phyloP scores from a whole-genome alignment of 805 yeast genomes.

The Candida qinlingensis region DNA sequence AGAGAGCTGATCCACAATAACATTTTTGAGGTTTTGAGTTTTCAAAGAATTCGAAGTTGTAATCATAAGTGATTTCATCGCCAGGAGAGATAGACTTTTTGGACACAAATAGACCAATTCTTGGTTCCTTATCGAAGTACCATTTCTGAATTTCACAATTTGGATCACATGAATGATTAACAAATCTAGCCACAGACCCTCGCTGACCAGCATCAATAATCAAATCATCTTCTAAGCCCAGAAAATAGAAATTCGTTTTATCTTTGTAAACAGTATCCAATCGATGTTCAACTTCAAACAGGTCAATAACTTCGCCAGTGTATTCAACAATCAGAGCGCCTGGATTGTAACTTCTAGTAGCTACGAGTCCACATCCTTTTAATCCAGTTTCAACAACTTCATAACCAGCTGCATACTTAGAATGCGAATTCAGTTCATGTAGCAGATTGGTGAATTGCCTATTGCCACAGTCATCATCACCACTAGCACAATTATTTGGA shows the following conservation, averaged over 20 bases:
- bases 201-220: conserved; percentile 39
- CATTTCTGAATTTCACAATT: conserved; percentile 45
- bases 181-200: conserved; percentile 46
- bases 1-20: conserved; percentile 35
- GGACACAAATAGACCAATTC: conserved; percentile 40
- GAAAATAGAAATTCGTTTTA: conserved; percentile 33
- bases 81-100: conserved; percentile 32
- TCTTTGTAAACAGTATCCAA: conserved; percentile 29
- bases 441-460: conserved; percentile 28
- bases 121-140: conserved; percentile 39
- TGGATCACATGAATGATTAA: conserved; percentile 45
- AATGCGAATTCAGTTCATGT: conserved; percentile 10
- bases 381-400: conserved; percentile 29
- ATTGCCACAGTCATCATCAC: conserved; percentile 31
- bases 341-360: conserved; percentile 32
- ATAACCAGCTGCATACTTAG: conserved; percentile 23
- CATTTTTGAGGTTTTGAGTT: conserved; percentile 40
- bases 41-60: conserved; percentile 41
- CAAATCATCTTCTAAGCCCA: conserved; percentile 37
- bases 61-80: conserved; percentile 43
- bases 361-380: conserved; percentile 40
- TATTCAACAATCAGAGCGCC: conserved; percentile 41
- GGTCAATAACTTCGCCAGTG: conserved; percentile 43
- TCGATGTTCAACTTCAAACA: conserved; percentile 33
- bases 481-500: conserved; percentile 27